These are phyloP conservation scores for Fulvia fulva DNA, from an alignment of 2,329 filamentous ascomycete genomes.

Conservation along the genomic window DNA sequence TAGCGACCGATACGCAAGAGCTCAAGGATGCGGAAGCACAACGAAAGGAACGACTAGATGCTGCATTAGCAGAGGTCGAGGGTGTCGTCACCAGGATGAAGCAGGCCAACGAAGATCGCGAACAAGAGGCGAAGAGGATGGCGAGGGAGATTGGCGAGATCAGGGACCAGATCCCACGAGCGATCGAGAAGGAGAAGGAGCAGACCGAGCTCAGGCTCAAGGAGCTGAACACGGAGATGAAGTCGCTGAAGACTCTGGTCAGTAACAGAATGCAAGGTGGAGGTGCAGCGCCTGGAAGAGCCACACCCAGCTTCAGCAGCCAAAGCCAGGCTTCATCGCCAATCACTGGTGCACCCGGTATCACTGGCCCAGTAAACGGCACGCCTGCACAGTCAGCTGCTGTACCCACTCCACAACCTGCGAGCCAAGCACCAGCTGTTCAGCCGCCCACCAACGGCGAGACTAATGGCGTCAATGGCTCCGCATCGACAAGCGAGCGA, in stretches of 20 bases:
- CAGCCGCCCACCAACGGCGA: conserved; percentile 22
- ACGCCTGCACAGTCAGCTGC: conserved; percentile 1
- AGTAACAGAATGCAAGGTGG: conserved; percentile 53
- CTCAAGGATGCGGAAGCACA: conserved; percentile 84
- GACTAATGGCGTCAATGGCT: conserved; percentile 4
- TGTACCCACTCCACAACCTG: conserved; percentile 7
- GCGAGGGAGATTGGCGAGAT: conserved; percentile 80
- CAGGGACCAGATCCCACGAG: conserved; percentile 81
- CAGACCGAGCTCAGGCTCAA: conserved; percentile 73
- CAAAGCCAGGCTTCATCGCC: conserved; percentile 5
- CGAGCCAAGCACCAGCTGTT: background rate
- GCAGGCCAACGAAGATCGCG: conserved; percentile 71
- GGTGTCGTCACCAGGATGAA: conserved; percentile 77
- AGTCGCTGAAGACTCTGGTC: conserved; percentile 86
- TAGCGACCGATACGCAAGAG: conserved; percentile 81
- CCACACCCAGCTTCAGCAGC: conserved; percentile 23
- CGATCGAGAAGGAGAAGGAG: conserved; percentile 82
- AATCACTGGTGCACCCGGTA: conserved; percentile 22
- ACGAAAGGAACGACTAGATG: conserved; percentile 77
- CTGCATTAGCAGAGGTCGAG: conserved; percentile 78
- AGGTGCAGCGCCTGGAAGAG: conserved; percentile 9
- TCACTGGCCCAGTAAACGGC: conserved; percentile 13
- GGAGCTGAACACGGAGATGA: conserved; percentile 82
- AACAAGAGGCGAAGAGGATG: conserved; percentile 81
- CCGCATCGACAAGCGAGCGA: conserved; percentile 13